Conservation (phyloP, 1,139 yeast species). For the Scheffersomyces quercinus region DNA sequence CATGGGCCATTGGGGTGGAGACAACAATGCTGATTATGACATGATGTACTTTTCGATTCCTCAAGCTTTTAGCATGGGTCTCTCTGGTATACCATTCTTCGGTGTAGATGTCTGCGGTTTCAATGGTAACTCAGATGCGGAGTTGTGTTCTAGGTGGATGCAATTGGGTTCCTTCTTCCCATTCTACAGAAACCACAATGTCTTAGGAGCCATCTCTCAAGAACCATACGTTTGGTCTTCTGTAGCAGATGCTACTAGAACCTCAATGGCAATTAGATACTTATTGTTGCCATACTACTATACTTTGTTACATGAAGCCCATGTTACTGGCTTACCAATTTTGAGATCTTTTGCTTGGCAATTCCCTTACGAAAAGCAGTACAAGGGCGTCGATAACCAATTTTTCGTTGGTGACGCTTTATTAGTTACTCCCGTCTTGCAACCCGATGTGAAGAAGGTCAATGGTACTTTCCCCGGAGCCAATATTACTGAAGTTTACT, state of each 20-base stretch:
- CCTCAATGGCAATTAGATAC: constrained; percentile 20
- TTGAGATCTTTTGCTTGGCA: constrained; percentile 22
- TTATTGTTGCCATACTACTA: constrained; percentile 23
- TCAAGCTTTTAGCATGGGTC: constrained; percentile 22
- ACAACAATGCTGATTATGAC: constrained; percentile 20
- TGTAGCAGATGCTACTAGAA: constrained; percentile 19
- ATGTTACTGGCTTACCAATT: constrained; percentile 20
- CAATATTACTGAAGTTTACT: constrained; percentile 23
- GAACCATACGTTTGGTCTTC: constrained; percentile 24
- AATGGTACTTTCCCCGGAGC: constrained; percentile 27
- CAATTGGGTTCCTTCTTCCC: constrained; percentile 26
- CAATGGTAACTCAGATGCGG: constrained; percentile 22
- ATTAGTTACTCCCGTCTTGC: constrained; percentile 23
- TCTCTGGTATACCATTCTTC: constrained; percentile 23
- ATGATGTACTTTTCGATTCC: constrained; percentile 23
- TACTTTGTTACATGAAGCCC: constrained; percentile 22
- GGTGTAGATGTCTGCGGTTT: constrained; percentile 27
- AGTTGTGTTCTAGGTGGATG: constrained; percentile 27
- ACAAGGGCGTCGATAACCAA: constrained; percentile 20
- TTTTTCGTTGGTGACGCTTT: constrained; percentile 26
- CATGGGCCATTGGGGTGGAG: constrained; percentile 28
- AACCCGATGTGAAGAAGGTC: constrained; percentile 21
- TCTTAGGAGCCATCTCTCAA: constrained; percentile 20
- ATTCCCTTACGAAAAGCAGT: constrained; percentile 18
- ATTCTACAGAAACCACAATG: constrained; percentile 24